Evolutionary conservation across 2,329 filamentous ascomycete genomes (phyloP), one percentile per base, ranked within the genome.

Genomic region (Apiospora phragmitis): DNA sequence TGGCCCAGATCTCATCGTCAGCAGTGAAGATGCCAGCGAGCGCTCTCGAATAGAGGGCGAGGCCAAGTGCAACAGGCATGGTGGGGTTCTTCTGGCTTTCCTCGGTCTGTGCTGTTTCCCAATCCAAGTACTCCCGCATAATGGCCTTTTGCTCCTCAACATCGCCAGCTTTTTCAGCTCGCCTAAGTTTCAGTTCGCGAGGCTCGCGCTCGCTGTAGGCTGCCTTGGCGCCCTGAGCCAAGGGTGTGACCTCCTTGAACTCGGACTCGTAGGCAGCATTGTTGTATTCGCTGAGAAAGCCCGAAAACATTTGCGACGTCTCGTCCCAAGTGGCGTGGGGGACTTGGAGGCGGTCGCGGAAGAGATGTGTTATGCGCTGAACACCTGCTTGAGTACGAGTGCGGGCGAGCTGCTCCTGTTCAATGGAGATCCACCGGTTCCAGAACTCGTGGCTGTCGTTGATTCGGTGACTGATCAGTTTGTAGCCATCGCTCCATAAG

Each of bases 1-100:
- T 94, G 77, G 92, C 90, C 95, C 95, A 98, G 59, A 93, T 87
- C 18, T 87, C 85, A 47, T 94, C 89, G 75, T 95, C 91, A 0
- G 90, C 90, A 3, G 93, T 90, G 71, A 97, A 93, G 49, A 91
- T 84, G 47, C 87, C 79, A 84, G 89, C 81, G 66, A 95, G 86
- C 26, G 94, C 94, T 71, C 95, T 90, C 75, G 94, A 91, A 78
- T 93, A 97, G 1, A 98, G 85, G n/a, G 87, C 88, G 41, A 88
- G 81, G 75, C 87, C 89, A 4, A 91, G 83, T 67, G 86, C 83
- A 43, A 87, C 79, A 41, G 85, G 81, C 24, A 84, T 80, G 32
- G 83, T 80, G 14, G 81, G 79, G 67, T 83, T 81, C 67, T 85
- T 84, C 55, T 83, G 84, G 68, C 85, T 90, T 72, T 88, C 88